Conservation (phyloP, 495 filamentous ascomycete genomes). For the Daldinia bambusicola region DNA sequence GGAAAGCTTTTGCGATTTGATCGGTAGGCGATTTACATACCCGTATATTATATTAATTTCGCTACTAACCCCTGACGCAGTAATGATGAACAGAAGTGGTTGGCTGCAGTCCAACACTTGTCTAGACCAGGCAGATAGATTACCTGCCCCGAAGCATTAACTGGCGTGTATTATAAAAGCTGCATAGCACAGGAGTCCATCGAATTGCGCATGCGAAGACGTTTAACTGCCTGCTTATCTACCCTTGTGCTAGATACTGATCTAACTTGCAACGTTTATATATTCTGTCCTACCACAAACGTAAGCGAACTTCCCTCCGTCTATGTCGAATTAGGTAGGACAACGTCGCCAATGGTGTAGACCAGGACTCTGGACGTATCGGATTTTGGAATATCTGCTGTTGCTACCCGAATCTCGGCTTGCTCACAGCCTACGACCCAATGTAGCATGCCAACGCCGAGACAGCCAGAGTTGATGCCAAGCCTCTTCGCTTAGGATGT, state of each 20-base stretch:
- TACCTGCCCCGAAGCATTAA: background rate
- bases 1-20: conserved; percentile 93
- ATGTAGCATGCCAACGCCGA: too few relatives aligned
- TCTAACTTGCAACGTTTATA: background rate
- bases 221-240: background rate
- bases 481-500: too few relatives aligned
- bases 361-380: background rate
- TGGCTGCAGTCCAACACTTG: conserved; percentile 41
- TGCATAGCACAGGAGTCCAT: conserved; percentile 43
- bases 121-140: conserved; percentile 33
- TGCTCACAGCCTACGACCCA: background rate
- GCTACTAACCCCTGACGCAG: conserved; percentile 30
- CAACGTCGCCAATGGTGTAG: too few relatives aligned
- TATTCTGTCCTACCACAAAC: background rate
- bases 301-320: background rate
- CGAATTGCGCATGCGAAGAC: conserved; percentile 15
- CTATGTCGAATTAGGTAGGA: too few relatives aligned
- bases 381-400: background rate
- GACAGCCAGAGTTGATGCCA: too few relatives aligned
- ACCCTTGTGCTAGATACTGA: background rate
- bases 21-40: conserved; percentile 65
- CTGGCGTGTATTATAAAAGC: conserved; percentile 30
- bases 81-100: conserved; percentile 45
- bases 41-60: background rate
- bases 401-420: background rate